Conservation (phyloP, 2,329 filamentous ascomycete genomes). For the Verticillium tricorpus region DNA sequence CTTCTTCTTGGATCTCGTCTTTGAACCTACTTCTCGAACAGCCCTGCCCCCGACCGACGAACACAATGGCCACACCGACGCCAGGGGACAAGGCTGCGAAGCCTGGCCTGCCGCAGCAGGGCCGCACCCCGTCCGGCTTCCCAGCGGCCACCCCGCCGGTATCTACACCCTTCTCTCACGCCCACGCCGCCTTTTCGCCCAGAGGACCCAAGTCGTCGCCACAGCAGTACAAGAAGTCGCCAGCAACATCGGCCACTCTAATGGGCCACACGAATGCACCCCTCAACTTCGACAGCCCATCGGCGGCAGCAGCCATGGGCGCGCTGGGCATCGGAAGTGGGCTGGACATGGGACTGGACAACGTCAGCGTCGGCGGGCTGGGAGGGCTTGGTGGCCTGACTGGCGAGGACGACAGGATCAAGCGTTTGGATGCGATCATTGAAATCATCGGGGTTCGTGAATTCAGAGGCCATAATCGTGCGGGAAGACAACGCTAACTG, state of each 20-base stretch:
- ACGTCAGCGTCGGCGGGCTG: constrained; percentile 41
- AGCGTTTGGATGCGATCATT: constrained; percentile 48
- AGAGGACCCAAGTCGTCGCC: constrained; percentile 55
- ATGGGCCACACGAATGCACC: constrained; percentile 41
- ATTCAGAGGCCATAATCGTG: constrained; percentile 23
- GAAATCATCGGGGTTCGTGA: constrained; percentile 42
- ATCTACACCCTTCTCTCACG: constrained; percentile 59
- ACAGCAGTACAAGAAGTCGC: constrained; percentile 61
- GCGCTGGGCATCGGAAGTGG: constrained; percentile 44
- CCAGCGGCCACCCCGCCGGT: constrained; percentile 59
- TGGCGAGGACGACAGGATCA: constrained; percentile 50
- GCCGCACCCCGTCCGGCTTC: constrained; percentile 45
- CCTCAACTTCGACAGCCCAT: constrained; percentile 61
- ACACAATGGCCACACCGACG: background rate
- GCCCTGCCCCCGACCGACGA: background rate
- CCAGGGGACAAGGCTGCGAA: constrained; percentile 8
- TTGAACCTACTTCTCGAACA: background rate
- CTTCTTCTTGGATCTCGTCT: background rate
- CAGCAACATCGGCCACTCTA: constrained; percentile 46
- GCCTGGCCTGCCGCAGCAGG: constrained; percentile 32
- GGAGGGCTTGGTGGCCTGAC: constrained; percentile 34
- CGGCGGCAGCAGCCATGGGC: constrained; percentile 57
- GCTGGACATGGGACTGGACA: constrained; percentile 49
- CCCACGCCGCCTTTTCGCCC: constrained; percentile 56
- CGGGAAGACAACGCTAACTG: constrained; percentile 21